Evolutionary conservation across 345 rosid genomes (phyloP), one percentile per base, ranked within the genome.

Genomic region (Cardamine chenopodiifolia): DNA sequence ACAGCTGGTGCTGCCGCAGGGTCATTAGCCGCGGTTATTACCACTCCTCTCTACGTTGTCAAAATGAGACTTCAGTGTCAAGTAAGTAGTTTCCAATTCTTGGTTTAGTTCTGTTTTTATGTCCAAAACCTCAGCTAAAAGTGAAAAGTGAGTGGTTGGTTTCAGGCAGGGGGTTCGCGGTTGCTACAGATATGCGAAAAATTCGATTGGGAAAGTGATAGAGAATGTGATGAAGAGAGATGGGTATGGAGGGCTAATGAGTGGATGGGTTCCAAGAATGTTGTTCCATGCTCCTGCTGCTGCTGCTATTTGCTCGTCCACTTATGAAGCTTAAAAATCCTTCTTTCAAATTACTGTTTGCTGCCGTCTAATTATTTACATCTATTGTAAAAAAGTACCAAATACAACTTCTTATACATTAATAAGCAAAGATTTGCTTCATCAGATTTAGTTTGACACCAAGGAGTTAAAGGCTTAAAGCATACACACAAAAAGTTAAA

Each of bases 81-180:
- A 22, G 66, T 61, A 20, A 60, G 48, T 35, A 56, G 54, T 49
- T 49, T 9, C 25, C 14, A 49, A 49, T 11, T 19, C 54, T 8
- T 20, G 4, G 7, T 19, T 20, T 49, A 26, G 26, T 49, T 19
- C 25, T 49, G 1, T 10, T 18, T 47, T 48, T 17, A 18, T 48
- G 1, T 18, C 20, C 23, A 49, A 49, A 49, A 49, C 25, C 53
- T 19, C 5, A 42, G 19, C 60, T 28, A 55, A 26, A 28, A 55
- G 12, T 55, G 32, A 28, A 19, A 19, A 60, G 18, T 13, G 86
- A 81, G 68, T 82, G 18, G 83, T 85, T 78, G 89, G 58, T 8
- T 40, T 40, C 4, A 1, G 5, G 15, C 84, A 82, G 87, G 86
- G 87, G 0, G 86, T 85, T 0, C 76, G 82, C 5, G 85, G 90